Evolutionary conservation across 148 eudicot genomes (phyloP).

Genomic region (Camellia granthamiana): DNA sequence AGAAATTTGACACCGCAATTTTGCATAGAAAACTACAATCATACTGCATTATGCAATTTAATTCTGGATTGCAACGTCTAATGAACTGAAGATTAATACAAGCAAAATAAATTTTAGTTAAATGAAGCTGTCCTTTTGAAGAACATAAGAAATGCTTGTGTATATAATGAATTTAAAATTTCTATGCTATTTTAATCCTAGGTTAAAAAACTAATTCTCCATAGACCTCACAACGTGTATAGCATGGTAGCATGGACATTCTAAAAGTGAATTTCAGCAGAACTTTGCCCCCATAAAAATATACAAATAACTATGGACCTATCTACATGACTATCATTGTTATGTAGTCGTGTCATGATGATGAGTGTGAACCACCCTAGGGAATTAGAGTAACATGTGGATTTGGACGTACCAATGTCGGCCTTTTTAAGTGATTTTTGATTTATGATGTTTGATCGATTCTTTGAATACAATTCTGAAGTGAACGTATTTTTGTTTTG

Average conservation of each 20-base stretch:
- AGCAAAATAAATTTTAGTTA: neutral
- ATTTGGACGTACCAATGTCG: neutral
- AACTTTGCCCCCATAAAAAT: neutral
- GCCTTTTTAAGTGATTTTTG: neutral
- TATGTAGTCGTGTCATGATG: neutral
- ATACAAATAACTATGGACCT: no score
- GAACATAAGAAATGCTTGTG: neutral
- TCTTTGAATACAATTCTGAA: neutral
- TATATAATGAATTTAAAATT: neutral
- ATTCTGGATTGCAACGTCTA: neutral
- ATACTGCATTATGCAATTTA: neutral
- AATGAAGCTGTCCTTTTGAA: neutral
- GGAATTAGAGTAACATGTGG: neutral
- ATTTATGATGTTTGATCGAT: neutral
- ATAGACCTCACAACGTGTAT: neutral
- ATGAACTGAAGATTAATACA: neutral
- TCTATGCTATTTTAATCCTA: neutral
- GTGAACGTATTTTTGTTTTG: no score
- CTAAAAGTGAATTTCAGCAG: neutral
- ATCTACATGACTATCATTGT: neutral
- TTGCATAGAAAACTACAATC: neutral
- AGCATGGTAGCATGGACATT: slow-evolving; percentile 8
- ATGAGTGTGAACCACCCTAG: neutral
- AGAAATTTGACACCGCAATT: neutral
- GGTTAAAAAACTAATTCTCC: neutral